These are phyloP conservation scores for Pseudisothecium myosuroides DNA, from an alignment of 225 moss, liverwort and hornwort species.

Conservation along the genomic window DNA sequence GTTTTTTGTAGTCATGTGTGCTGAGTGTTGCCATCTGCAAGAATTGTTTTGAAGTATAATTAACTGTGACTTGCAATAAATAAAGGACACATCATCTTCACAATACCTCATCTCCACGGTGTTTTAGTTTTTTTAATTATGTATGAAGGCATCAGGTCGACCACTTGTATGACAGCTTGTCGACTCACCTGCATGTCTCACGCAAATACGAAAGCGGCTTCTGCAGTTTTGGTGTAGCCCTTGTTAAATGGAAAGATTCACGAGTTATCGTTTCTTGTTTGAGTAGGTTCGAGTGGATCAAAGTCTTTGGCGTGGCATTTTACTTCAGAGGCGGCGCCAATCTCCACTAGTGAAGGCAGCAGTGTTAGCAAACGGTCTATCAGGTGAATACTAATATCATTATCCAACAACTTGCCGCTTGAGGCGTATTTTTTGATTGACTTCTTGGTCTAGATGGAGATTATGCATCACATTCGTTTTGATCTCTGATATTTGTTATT, in stretches of 20 bases:
- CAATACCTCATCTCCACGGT: neutral
- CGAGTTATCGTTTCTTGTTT: neutral
- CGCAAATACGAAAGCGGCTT: neutral
- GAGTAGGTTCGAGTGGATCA: constrained; percentile 64
- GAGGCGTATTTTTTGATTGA: neutral
- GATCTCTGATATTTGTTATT: neutral
- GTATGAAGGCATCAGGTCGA: neutral
- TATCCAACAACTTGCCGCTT: neutral
- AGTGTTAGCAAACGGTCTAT: constrained; percentile 29
- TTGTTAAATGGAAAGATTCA: neutral
- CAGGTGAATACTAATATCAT: constrained; percentile 12
- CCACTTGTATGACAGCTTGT: neutral
- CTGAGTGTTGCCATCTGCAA: neutral
- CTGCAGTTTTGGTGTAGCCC: neutral
- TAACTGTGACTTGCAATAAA: neutral
- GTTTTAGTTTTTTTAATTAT: neutral
- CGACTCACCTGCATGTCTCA: neutral
- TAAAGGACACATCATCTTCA: neutral
- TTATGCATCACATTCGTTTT: neutral
- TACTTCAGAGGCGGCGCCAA: constrained; percentile 73
- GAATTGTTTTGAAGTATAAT: neutral
- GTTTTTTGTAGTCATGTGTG: neutral
- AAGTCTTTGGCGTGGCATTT: constrained; percentile 92
- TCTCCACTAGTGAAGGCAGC: constrained; percentile 50
- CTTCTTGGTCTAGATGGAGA: neutral